A percentile compares a stretch with the other conserved stretches of the same genome.
Evolutionary conservation across 2,329 filamentous ascomycete species (phyloP).

Genomic region (Penicillium corylophilum): DNA sequence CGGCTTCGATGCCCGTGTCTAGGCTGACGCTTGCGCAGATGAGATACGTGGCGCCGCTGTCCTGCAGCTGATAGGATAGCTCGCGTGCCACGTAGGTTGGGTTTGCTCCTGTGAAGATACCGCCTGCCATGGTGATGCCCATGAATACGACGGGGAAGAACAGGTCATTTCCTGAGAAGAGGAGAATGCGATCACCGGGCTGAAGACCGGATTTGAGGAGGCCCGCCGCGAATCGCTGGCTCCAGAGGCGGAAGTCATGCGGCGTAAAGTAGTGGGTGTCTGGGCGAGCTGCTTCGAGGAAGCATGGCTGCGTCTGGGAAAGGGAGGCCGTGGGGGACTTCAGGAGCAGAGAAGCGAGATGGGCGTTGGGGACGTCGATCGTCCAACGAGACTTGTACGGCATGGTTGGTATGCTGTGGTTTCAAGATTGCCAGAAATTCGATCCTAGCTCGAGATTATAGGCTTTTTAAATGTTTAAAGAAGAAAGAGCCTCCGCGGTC

Average conservation of each 20-base stretch:
- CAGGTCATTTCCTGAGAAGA: constrained; percentile 72
- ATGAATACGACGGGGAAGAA: constrained; percentile 71
- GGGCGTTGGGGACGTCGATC: constrained; percentile 48
- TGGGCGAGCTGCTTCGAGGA: constrained; percentile 66
- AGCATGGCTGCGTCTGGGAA: constrained; percentile 46
- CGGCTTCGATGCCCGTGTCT: constrained; percentile 66
- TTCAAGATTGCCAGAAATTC: background rate
- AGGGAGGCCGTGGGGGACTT: constrained; percentile 49
- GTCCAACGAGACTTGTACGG: constrained; percentile 53
- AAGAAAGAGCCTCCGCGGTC: background rate
- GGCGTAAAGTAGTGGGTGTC: constrained; percentile 66
- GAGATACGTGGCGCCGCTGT: constrained; percentile 67
- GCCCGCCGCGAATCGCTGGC: constrained; percentile 70
- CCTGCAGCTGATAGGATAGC: constrained; percentile 71
- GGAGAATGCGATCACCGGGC: constrained; percentile 67
- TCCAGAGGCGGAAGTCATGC: constrained; percentile 65
- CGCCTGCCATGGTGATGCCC: constrained; percentile 74
- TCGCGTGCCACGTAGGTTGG: constrained; percentile 69
- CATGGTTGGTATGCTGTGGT: constrained; percentile 35
- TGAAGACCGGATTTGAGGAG: constrained; percentile 63
- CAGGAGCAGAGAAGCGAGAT: constrained; percentile 47
- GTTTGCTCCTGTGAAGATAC: constrained; percentile 75
- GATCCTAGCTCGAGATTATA: background rate
- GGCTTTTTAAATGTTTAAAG: background rate
- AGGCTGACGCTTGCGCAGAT: constrained; percentile 59